These are phyloP conservation scores for Diophrys appendiculata DNA, from an alignment of 73 alveolate genomes.

Conservation along the genomic window DNA sequence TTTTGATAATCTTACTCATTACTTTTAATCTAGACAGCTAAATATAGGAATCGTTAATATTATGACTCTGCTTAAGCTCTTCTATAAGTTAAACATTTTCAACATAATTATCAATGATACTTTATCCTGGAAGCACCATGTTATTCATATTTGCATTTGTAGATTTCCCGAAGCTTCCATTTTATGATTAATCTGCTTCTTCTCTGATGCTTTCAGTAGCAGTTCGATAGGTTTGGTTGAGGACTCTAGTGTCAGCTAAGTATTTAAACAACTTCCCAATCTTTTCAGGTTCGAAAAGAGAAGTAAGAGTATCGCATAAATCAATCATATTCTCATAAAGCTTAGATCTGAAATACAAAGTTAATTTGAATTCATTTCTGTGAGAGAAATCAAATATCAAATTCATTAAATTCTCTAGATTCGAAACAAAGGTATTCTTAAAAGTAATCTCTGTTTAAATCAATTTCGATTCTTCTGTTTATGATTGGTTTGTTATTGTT, in stretches of 20 bases:
- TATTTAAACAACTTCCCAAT: too few species aligned
- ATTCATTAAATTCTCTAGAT: background rate
- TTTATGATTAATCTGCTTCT: background rate
- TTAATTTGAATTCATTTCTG: background rate
- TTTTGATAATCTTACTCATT: background rate
- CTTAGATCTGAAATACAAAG: background rate
- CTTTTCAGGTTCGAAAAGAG: background rate
- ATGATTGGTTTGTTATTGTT: too few species aligned
- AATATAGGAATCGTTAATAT: background rate
- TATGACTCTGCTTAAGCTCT: background rate
- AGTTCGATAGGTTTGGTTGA: background rate
- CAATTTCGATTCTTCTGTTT: too few species aligned
- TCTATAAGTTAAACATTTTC: background rate
- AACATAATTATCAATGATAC: background rate
- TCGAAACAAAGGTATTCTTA: background rate
- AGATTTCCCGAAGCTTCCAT: too few species aligned
- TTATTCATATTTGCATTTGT: background rate
- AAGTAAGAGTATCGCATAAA: background rate
- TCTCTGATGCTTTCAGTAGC: background rate
- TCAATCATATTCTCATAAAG: background rate
- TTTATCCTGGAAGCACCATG: background rate
- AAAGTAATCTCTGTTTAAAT: too few species aligned
- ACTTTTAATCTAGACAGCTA: background rate
- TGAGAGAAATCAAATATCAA: background rate
- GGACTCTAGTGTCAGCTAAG: background rate